Conservation (phyloP, 2,329 filamentous ascomycete genomes). For the Diaporthe helianthi region DNA sequence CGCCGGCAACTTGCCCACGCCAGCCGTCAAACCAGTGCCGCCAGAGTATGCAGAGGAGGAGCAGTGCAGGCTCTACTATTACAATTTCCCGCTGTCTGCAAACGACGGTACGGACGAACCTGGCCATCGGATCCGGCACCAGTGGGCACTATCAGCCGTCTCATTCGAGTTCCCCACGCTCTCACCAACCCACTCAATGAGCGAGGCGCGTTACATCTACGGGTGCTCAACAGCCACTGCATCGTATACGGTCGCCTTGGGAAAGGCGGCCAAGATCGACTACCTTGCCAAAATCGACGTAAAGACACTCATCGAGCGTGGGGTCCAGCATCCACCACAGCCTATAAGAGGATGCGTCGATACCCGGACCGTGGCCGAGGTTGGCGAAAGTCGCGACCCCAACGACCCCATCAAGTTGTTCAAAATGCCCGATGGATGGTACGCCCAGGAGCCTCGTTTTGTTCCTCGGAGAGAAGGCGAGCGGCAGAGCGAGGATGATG, state of each 20-base stretch:
- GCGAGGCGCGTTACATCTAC: slow-evolving; percentile 66
- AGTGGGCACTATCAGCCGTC: slow-evolving; percentile 70
- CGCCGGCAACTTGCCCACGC: slow-evolving; percentile 66
- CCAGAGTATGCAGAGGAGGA: slow-evolving; percentile 60
- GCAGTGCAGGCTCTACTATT: slow-evolving; percentile 75
- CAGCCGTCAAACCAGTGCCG: slow-evolving; percentile 48
- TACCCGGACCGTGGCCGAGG: slow-evolving; percentile 57
- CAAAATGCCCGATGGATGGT: slow-evolving; percentile 65
- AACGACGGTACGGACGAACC: slow-evolving; percentile 17
- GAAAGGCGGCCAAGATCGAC: slow-evolving; percentile 71
- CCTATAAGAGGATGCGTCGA: slow-evolving; percentile 69
- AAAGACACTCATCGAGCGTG: slow-evolving; percentile 58
- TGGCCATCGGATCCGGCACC: slow-evolving; percentile 57
- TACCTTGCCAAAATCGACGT: slow-evolving; percentile 69
- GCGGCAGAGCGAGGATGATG: slow-evolving; percentile 64
- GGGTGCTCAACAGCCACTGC: slow-evolving; percentile 68
- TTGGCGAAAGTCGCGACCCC: slow-evolving; percentile 53
- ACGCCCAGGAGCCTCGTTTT: slow-evolving; percentile 72
- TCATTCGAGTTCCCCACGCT: slow-evolving; percentile 74
- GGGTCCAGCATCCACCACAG: slow-evolving; percentile 52
- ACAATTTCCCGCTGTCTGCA: slow-evolving; percentile 60
- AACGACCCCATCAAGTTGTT: slow-evolving; percentile 69
- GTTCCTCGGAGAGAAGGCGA: slow-evolving; percentile 52
- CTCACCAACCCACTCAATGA: slow-evolving; percentile 62
- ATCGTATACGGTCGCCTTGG: slow-evolving; percentile 65